Evolutionary conservation across 176 grass and related monocot species (phyloP), one percentile per base, ranked within the genome.

Genomic region (Otatea glauca): DNA sequence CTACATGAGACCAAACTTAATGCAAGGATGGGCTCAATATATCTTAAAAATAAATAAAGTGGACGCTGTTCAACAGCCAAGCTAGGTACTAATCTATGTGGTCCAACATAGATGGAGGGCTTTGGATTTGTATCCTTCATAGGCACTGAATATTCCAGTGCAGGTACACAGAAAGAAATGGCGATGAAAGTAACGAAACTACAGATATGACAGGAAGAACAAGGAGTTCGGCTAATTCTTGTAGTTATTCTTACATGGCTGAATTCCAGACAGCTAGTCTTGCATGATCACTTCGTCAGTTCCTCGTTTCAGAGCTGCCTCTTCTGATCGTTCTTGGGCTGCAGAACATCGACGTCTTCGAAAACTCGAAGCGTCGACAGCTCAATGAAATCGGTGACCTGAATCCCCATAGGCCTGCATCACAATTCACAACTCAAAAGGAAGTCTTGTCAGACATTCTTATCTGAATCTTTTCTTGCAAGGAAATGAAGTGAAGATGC

Each of bases 351-450:
- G n/a, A 61, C 60, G 17, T 91, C 86, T 44, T 71, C 76, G 58
- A 48, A 69, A 63, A 77, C 53, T 74, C 27, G 58, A 68, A 91
- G 54, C 42, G 43, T 85, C 70, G 68, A 88, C 32, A 79, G 50
- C 62, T 86, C 68, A 18, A 87, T 76, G 80, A 84, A 91, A 87
- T 83, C 48, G n/a, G 78, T 41, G 78, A 78, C 58, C 21, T 75
- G 77, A 34, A 81, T 73, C 5, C 43, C 84, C 68, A 76, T 75
- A 12, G 41, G 73, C 84, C 79, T 68, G 47, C 48, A 83, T 41
- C 44, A 49, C 15, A 62, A 42, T 58, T 42, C 32, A 77, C 62
- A 50, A 0, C 24, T 70, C 13, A 49, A 2, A 43, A 44, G 5
- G 14, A 63, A 64, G 2, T 23, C 16, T 14, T 8, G n/a, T 50